A percentile compares a stretch with the other conserved stretches of the same genome.
These are phyloP conservation scores for Aureobasidium sp. DNA, from an alignment of 2,329 filamentous ascomycete genomes.

Conservation along the genomic window DNA sequence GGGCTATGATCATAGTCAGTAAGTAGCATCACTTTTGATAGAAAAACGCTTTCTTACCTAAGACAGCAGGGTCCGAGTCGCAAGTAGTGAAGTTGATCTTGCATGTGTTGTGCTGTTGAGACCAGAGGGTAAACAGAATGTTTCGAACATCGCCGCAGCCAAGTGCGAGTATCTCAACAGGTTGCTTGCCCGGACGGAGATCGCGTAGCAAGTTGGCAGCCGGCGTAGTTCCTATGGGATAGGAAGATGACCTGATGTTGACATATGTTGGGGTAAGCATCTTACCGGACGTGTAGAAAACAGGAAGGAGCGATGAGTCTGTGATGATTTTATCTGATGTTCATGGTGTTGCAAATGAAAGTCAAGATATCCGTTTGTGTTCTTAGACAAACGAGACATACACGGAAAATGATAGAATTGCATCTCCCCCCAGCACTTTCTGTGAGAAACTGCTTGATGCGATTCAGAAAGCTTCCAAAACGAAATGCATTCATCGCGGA, in stretches of 20 bases:
- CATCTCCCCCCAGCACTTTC: background rate
- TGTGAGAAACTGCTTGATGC: background rate
- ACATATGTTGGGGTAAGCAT: constrained; percentile 22
- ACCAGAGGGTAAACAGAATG: constrained; percentile 60
- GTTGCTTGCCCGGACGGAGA: constrained; percentile 53
- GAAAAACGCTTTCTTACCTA: constrained; percentile 45
- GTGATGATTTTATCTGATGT: background rate
- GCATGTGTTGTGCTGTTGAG: constrained; percentile 42
- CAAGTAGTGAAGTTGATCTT: constrained; percentile 52
- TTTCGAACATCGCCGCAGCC: constrained; percentile 65
- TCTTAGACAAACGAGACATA: background rate
- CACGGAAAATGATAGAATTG: background rate
- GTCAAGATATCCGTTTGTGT: background rate
- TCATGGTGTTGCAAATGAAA: background rate
- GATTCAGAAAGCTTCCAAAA: background rate
- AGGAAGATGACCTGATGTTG: constrained; percentile 34
- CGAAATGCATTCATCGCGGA: background rate
- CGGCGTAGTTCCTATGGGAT: constrained; percentile 55
- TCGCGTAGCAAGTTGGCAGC: constrained; percentile 55
- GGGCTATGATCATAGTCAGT: constrained; percentile 42
- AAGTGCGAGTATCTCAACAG: constrained; percentile 58
- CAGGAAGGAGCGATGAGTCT: background rate
- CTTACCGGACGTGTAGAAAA: background rate
- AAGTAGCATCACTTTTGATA: background rate
- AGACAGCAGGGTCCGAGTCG: constrained; percentile 55